Conservation (phyloP, 2,329 filamentous ascomycete genomes). For the Pseudogymnoascus destructans region DNA sequence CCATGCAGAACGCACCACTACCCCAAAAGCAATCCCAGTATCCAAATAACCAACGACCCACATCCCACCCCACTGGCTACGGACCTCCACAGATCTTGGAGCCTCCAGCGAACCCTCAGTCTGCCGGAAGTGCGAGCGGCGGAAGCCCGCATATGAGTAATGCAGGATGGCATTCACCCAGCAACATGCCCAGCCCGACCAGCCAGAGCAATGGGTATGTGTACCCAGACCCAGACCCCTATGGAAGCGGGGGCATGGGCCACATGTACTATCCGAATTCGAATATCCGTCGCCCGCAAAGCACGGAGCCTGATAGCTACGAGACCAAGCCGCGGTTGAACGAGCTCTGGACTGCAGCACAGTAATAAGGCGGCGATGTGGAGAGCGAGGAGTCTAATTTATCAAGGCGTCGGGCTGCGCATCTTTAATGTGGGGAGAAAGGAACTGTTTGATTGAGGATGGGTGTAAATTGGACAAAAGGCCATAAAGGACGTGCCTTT, state of each 20-base stretch:
- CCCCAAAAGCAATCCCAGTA: conserved; percentile 24
- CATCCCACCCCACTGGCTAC: conserved; percentile 74
- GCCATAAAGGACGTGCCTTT: not conserved
- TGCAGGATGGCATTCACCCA: conserved; percentile 70
- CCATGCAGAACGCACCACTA: conserved; percentile 54
- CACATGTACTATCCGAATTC: conserved; percentile 63
- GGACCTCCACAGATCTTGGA: conserved; percentile 69
- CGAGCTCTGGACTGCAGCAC: conserved; percentile 40
- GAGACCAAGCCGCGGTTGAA: conserved; percentile 45
- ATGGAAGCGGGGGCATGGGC: conserved; percentile 42
- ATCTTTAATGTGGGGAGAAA: not conserved
- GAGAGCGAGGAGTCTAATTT: not conserved
- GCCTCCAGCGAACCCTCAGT: conserved; percentile 60
- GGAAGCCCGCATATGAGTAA: conserved; percentile 64
- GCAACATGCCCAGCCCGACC: conserved; percentile 45
- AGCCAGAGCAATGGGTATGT: conserved; percentile 50
- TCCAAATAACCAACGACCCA: conserved; percentile 38
- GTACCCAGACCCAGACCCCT: conserved; percentile 73
- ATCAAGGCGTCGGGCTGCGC: not conserved
- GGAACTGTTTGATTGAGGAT: not conserved
- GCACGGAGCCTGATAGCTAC: conserved; percentile 55
- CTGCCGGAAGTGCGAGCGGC: conserved; percentile 55
- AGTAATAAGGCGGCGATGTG: conserved; percentile 25
- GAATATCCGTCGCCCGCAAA: conserved; percentile 58
- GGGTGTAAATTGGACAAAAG: conserved; percentile 5